Base-by-base conservation (phyloP, 1,284 basidiomycete genomes). In the Rhodofomes roseus region DNA sequence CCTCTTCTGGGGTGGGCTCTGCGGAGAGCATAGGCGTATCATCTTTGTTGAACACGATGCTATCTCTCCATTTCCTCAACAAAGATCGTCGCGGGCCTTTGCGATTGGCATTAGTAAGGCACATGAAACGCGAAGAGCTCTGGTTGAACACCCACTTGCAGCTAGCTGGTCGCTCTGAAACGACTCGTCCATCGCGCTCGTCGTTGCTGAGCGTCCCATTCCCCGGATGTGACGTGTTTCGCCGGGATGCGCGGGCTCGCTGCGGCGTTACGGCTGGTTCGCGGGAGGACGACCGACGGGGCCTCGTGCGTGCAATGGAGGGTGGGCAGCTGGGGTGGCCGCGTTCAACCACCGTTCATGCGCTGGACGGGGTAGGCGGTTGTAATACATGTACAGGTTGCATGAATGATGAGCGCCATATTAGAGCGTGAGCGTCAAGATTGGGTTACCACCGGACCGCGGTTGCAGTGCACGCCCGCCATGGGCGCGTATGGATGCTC, bases 321-420 rank as follows among this genome's bases (percentile, higher is more conserved):
- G 14, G 50, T 7, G 27, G 48, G 22, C 25, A 51, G 48, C 46
- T 50, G 20, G n/a, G 5, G 50, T 16, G n/a, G n/a, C 4, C 44
- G 44, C n/a, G n/a, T n/a, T n/a, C n/a, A n/a, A n/a, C n/a, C n/a
- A n/a, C n/a, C 25, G 46, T 5, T 5, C 12, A 27, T 48, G 16
- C 1, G 46, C 12, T 29, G 25, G 23, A 46, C 1, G 20, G n/a
- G 22, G 23, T 16, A 52, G 31, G 18, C 31, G 29, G 50, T 52
- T 36, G 50, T 34, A n/a, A n/a, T n/a, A 37, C 50, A 52, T 52
- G 50, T 37, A 52, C 50, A 52, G 50, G 50, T 12, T 52, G 20
- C 20, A 27, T 18, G 46, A 25, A 52, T 52, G 50, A 52, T 52
- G 50, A 22, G 50, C 50, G 50, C 50, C 50, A 23, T 36, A 52